Base-by-base conservation (phyloP, 345 rosid genomes). In the Pistacia vera region DNA sequence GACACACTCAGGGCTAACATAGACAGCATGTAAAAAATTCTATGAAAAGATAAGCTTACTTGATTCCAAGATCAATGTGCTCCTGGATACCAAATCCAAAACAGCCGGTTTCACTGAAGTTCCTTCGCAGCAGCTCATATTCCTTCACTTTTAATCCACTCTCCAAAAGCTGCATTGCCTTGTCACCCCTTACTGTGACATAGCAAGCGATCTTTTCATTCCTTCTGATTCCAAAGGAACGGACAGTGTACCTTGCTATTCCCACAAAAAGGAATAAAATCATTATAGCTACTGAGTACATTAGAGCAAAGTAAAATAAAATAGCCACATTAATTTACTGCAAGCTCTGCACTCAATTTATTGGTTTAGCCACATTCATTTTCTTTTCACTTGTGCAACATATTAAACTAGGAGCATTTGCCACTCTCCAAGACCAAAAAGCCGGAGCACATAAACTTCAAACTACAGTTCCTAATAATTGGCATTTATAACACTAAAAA, bases 91-190 rank as follows among this genome's bases (percentile, higher is more conserved):
- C 93, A 30, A 91, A 91, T 5, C 93, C 93, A 17, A 91, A 91
- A 82, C 96, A 91, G 7, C 93, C 92, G 5, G 96, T 91, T 38
- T 89, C 93, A 35, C 92, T 89, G 62, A 91, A 91, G 84, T 91
- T 91, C 83, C 87, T 85, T 30, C 93, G 82, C 58, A 90, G 72
- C 38, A 91, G 80, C 75, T 91, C 92, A 13, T 89, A 89, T 68
- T 91, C 92, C 83, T 91, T 91, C 35, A 89, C 96, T 80, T 91
- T 89, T 84, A 91, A 78, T 17, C 96, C 96, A 61, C 97, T 90
- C 75, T 91, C 92, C 66, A 90, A 80, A 17, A 90, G 83, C 75
- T 91, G 93, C 96, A 91, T 89, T 35, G 93, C 93, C 77, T 91
- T 91, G 30, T 91, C 96, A 13, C 93, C 92, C 62, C 93, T 88